Evolutionary conservation across 2,329 filamentous ascomycete species (phyloP).

Genomic region (Macrophomina tecta): DNA sequence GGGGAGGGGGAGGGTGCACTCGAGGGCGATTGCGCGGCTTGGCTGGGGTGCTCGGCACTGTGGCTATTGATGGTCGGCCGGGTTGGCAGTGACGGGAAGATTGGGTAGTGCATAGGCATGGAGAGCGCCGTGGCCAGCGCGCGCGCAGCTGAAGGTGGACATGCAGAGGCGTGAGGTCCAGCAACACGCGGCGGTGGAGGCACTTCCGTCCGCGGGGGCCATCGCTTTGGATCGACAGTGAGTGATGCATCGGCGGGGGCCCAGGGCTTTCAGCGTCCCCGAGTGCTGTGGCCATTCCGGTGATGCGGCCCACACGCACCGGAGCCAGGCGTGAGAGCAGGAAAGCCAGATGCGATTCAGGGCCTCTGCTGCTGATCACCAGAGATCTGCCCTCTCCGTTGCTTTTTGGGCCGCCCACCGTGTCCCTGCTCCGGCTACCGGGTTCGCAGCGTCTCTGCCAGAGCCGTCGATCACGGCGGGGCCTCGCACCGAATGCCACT

Average conservation of each 20-base stretch:
- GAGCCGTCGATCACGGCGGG: neutral
- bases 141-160: neutral
- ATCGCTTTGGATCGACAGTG: neutral
- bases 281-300: too few relatives aligned
- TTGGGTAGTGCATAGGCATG: neutral
- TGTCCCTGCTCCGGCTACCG: neutral
- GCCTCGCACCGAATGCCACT: too few relatives aligned
- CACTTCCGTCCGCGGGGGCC: too few relatives aligned
- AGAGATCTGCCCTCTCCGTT: neutral
- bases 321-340: neutral
- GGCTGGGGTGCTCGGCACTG: neutral
- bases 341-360: conserved; percentile 7
- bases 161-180: too few relatives aligned
- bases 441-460: neutral
- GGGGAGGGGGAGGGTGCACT: neutral
- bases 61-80: neutral
- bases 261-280: too few relatives aligned
- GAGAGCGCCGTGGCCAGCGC: neutral
- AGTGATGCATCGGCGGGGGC: too few relatives aligned
- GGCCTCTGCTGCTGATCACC: neutral
- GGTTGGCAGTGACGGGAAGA: neutral
- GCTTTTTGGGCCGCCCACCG: neutral
- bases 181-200: too few relatives aligned
- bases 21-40: neutral
- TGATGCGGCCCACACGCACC: neutral